Evolutionary conservation across 805 yeast genomes (phyloP), one percentile per base, ranked within the genome.

Genomic region (Komagataella pseudopastoris): DNA sequence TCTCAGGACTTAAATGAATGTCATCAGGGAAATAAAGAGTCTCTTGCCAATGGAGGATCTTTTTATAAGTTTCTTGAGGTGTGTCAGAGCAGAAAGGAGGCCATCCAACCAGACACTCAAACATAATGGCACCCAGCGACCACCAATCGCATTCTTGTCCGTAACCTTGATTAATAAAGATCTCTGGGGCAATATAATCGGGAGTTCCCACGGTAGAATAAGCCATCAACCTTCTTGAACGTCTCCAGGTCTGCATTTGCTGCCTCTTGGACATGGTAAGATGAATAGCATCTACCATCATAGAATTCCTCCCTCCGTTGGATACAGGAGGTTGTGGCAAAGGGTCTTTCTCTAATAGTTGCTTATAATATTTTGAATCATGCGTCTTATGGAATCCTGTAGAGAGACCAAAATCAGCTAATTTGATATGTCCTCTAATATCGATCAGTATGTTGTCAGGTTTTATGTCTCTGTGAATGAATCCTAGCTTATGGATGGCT

Each of bases 71-170:
- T 58, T 89, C 97, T 55, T 88, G 95, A 8, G 96, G 96, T 8
- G 95, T 86, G 61, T 89, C 96, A 0, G 93, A 83, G 69, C 96
- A 89, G 66, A 89, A 89, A 48, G 97, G 97, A 23, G 97, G 96
- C 96, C 96, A 89, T 36, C 97, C 97, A 54, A 89, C 86, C 55
- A 89, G 71, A 70, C 97, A 89, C 73, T 89, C 97, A 67, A 85
- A 89, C 97, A 89, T 90, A 62, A 89, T 89, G 1, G 96, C 96
- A 30, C 97, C 97, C 47, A 89, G 69, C 6, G 95, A 85, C 97
- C 97, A 89, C 97, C 97, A 89, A 66, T 89, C 97, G 69, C 97
- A 89, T 63, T 89, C 96, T 68, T 88, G 96, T 10, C 96, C 96
- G 66, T 89, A 89, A 4, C 97, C 97, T 69, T 89, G 93, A 59